Conservation (phyloP, 257 asterid genomes). For the Lavandula angustifolia region DNA sequence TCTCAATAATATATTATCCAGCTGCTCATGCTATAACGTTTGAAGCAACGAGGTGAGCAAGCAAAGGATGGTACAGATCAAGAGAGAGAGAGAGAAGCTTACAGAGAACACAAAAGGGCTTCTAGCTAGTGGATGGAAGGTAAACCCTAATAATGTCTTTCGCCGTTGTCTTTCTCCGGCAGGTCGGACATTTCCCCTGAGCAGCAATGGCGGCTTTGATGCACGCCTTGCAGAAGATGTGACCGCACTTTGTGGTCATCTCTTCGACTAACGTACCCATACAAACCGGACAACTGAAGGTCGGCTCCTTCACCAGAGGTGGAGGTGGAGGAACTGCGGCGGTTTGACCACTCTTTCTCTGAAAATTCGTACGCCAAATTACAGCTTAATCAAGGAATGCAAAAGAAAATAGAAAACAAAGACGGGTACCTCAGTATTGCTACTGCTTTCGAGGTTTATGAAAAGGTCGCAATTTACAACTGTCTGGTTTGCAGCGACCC, state of each 20-base stretch:
- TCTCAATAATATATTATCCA: too few relatives aligned
- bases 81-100: conserved; percentile 1
- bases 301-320: conserved; percentile 61
- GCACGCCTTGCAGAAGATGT: conserved; percentile 89
- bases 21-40: too few relatives aligned
- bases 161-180: conserved; percentile 66
- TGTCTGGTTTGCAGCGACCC: conserved; percentile 49
- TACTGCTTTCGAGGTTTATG: conserved; percentile 64
- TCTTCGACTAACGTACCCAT: conserved; percentile 82
- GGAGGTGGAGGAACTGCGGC: conserved; percentile 32
- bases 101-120: conserved; percentile 45
- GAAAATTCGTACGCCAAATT: conserved; percentile 23
- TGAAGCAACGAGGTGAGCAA: too few relatives aligned
- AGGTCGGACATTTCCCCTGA: conserved; percentile 86
- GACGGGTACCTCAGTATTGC: conserved; percentile 29
- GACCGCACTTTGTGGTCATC: conserved; percentile 87
- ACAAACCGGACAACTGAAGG: conserved; percentile 88
- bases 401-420: neutral
- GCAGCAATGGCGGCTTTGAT: conserved; percentile 78
- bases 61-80: too few relatives aligned
- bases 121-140: conserved; percentile 61
- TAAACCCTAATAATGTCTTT: conserved; percentile 76
- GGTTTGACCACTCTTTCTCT: conserved; percentile 41
- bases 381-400: neutral
- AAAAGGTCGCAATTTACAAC: conserved; percentile 47